A percentile compares a stretch with the other conserved stretches of the same genome.
Conservation (phyloP, 495 filamentous ascomycete genomes). For the Bryoglossum gracile region DNA sequence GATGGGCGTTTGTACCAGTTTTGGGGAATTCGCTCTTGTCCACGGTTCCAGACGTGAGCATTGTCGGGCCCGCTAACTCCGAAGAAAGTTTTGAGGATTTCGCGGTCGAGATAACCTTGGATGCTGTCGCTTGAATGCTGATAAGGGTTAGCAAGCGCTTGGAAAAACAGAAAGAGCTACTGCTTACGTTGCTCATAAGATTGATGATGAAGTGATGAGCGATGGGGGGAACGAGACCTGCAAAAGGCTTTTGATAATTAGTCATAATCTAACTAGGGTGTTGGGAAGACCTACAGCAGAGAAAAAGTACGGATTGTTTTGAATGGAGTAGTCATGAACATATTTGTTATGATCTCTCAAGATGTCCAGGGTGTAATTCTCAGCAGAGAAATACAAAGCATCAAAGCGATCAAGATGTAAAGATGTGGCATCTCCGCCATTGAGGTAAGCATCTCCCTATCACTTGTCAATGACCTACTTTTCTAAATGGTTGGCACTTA, state of each 20-base stretch:
- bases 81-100: conserved; percentile 14
- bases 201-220: conserved; percentile 8
- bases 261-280: neutral
- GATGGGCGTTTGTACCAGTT: conserved; percentile 12
- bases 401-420: conserved; percentile 3
- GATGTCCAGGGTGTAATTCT: conserved; percentile 8
- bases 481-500: neutral
- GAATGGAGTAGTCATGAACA: neutral
- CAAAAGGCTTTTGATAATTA: neutral
- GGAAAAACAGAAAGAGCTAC: no score
- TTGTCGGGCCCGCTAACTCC: conserved; percentile 7
- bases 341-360: conserved; percentile 3
- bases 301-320: conserved; percentile 12
- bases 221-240: conserved; percentile 4
- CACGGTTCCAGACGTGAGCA: conserved; percentile 4
- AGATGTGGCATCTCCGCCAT: conserved; percentile 1
- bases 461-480: no score
- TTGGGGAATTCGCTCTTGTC: conserved; percentile 8
- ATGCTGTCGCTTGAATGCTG: conserved; percentile 1
- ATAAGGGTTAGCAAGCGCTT: no score
- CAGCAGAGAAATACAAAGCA: neutral
- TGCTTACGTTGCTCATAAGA: conserved; percentile 3
- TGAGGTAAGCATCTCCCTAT: conserved; percentile 7
- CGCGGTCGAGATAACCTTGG: conserved; percentile 9
- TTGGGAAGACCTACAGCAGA: neutral